A percentile compares a stretch with the other conserved stretches of the same genome.
These are phyloP conservation scores for Saccharomycopsis sp. DNA, from an alignment of 805 yeast species.

Conservation along the genomic window DNA sequence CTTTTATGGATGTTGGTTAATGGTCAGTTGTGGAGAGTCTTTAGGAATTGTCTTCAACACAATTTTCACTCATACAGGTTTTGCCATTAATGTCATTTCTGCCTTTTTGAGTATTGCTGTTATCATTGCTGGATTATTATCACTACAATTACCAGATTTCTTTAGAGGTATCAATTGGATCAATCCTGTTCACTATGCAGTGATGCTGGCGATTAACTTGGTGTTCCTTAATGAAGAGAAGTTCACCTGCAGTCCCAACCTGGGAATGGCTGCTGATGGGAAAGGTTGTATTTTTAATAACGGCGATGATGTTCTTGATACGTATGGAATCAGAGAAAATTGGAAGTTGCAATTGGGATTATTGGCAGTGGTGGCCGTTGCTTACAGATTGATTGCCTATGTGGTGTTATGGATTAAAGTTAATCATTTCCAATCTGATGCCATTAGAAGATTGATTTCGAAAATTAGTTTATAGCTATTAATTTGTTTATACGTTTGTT, in stretches of 20 bases:
- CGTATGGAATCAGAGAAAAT: conserved; percentile 35
- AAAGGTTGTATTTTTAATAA: conserved; percentile 38
- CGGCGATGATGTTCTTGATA: conserved; percentile 47
- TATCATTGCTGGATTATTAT: conserved; percentile 78
- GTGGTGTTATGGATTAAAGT: conserved; percentile 10
- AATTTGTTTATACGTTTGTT: too few species aligned
- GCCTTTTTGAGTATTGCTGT: conserved; percentile 59
- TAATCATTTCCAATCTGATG: conserved; percentile 2
- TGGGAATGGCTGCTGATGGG: conserved; percentile 6
- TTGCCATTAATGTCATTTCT: conserved; percentile 67
- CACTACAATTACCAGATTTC: conserved; percentile 62
- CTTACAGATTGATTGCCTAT: conserved; percentile 10
- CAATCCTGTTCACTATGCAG: conserved; percentile 70
- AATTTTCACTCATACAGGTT: conserved; percentile 61
- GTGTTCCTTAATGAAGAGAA: conserved; percentile 41
- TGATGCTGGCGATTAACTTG: conserved; percentile 46
- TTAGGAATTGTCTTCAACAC: conserved; percentile 76
- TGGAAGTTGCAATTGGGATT: conserved; percentile 19
- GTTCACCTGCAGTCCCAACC: conserved; percentile 36
- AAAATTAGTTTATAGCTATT: too few species aligned
- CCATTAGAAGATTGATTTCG: neutral
- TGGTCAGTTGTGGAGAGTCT: conserved; percentile 72
- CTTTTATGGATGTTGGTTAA: conserved; percentile 40
- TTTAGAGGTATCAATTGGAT: conserved; percentile 62
- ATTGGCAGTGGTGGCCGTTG: conserved; percentile 12